Percentiles rank a stretch among this genome's conserved stretches.
phyloP scores from a whole-genome alignment of 495 filamentous ascomycete genomes.

The Wilcoxina mikolae region DNA sequence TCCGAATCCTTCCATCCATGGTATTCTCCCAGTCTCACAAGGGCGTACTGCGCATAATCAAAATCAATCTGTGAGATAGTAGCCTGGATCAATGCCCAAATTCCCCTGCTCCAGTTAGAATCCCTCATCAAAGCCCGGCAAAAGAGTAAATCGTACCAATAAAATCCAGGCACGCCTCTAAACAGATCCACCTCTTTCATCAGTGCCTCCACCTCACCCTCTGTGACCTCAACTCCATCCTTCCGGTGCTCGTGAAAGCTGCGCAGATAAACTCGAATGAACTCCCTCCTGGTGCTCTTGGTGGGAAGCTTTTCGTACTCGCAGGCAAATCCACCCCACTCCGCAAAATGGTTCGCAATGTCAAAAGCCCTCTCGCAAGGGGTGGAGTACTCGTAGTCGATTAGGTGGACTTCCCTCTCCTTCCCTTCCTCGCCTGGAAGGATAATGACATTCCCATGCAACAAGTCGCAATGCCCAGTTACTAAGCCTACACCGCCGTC shows the following conservation, averaged over 20 bases:
- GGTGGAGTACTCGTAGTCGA: conserved; percentile 94
- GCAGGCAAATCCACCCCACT: conserved; percentile 96
- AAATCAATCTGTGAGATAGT: conserved; percentile 94
- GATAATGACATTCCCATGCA: conserved; percentile 90
- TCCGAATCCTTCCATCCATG: conserved; percentile 77
- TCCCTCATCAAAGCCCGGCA: not conserved
- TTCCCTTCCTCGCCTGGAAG: conserved; percentile 33
- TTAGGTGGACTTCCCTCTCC: conserved; percentile 56
- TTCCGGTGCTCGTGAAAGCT: conserved; percentile 40
- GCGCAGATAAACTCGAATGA: conserved; percentile 65
- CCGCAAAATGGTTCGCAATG: conserved; percentile 96
- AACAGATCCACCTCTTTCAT: conserved; percentile 72
- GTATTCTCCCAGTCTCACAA: conserved; percentile 78
- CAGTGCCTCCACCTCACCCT: conserved; percentile 49
- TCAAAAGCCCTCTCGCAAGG: conserved; percentile 96
- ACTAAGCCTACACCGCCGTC: conserved; percentile 40
- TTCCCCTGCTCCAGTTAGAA: conserved; percentile 44
- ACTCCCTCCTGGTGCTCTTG: conserved; percentile 57
- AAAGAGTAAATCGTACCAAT: conserved; percentile 36
- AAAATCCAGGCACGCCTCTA: conserved; percentile 79
- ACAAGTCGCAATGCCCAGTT: conserved; percentile 88
- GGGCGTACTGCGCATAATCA: conserved; percentile 86
- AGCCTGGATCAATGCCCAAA: conserved; percentile 94
- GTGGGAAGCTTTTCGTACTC: conserved; percentile 76
- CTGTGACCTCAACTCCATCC: conserved; percentile 34